Percentiles rank a stretch among this genome's conserved stretches.
Evolutionary conservation across 2,329 filamentous ascomycete genomes (phyloP).

Genomic region (Rosellinia necatrix): DNA sequence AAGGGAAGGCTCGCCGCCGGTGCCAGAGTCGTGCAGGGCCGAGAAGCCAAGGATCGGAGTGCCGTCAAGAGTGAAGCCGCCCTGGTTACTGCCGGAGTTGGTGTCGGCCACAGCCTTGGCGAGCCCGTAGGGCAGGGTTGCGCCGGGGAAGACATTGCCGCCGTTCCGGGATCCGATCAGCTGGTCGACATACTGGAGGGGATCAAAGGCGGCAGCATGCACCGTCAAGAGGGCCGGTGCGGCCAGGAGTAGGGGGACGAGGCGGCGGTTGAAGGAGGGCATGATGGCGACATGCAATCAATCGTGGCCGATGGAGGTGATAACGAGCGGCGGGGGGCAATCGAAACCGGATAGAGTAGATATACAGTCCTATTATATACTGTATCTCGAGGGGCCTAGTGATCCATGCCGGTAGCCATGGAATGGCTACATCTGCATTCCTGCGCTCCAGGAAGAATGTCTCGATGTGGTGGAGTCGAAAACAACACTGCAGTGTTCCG

Average conservation of each 20-base stretch:
- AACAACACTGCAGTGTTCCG: not conserved
- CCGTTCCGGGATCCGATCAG: conserved; percentile 59
- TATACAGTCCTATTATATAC: conserved; percentile 21
- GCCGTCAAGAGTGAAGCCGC: conserved; percentile 59
- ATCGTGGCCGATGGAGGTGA: not conserved
- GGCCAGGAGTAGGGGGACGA: conserved; percentile 27
- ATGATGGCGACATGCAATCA: conserved; percentile 27
- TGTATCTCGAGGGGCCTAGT: conserved; percentile 13
- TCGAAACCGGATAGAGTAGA: conserved; percentile 4
- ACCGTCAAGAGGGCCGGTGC: conserved; percentile 23
- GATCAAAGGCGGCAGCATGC: conserved; percentile 36
- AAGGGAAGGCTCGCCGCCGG: conserved; percentile 63
- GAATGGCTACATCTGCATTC: conserved; percentile 14
- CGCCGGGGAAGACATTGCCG: conserved; percentile 51
- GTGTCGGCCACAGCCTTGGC: conserved; percentile 64
- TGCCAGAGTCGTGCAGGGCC: conserved; percentile 63
- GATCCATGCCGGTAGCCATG: conserved; percentile 8
- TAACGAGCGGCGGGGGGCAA: conserved; percentile 2
- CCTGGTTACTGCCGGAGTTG: conserved; percentile 57
- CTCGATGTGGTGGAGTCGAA: conserved; percentile 19
- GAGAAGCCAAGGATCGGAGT: conserved; percentile 59
- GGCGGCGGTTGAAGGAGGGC: conserved; percentile 23
- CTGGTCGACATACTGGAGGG: conserved; percentile 53
- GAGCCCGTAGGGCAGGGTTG: conserved; percentile 48
- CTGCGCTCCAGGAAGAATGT: conserved; percentile 17